A percentile compares a stretch with the other conserved stretches of the same genome.
Evolutionary conservation across 1,139 yeast species (phyloP).

Genomic region (Diutina siamensis): DNA sequence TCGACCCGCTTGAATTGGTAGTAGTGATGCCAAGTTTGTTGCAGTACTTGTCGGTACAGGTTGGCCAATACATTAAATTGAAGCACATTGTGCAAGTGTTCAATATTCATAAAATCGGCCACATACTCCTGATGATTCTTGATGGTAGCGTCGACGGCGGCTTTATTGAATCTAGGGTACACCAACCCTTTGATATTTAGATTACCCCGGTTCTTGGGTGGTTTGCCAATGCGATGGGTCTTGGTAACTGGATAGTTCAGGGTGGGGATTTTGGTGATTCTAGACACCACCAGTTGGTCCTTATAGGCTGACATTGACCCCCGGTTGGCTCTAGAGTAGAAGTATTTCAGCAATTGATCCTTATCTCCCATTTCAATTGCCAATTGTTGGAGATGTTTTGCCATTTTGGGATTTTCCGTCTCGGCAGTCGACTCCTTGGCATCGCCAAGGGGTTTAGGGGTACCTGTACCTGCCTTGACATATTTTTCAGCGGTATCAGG

Average conservation of each 20-base stretch:
- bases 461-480: neutral
- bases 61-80: conserved; percentile 32
- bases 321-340: conserved; percentile 28
- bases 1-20: conserved; percentile 29
- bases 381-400: conserved; percentile 27
- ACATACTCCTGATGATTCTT: conserved; percentile 21
- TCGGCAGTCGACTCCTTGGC: neutral
- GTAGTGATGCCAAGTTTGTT: conserved; percentile 30
- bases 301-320: conserved; percentile 40
- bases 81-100: conserved; percentile 32
- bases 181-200: conserved; percentile 27
- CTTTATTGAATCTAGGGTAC: conserved; percentile 24
- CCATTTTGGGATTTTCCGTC: conserved; percentile 13
- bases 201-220: conserved; percentile 14
- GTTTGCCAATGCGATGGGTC: conserved; percentile 11
- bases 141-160: conserved; percentile 21
- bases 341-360: conserved; percentile 19
- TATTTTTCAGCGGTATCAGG: neutral
- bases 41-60: conserved; percentile 29
- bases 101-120: conserved; percentile 30
- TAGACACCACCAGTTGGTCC: conserved; percentile 32
- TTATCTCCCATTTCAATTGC: neutral
- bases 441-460: neutral
- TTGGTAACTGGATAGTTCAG: conserved; percentile 8
- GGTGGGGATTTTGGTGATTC: conserved; percentile 23